Conservation (phyloP, 2,329 filamentous ascomycete species). For the Cercospora sojina region DNA sequence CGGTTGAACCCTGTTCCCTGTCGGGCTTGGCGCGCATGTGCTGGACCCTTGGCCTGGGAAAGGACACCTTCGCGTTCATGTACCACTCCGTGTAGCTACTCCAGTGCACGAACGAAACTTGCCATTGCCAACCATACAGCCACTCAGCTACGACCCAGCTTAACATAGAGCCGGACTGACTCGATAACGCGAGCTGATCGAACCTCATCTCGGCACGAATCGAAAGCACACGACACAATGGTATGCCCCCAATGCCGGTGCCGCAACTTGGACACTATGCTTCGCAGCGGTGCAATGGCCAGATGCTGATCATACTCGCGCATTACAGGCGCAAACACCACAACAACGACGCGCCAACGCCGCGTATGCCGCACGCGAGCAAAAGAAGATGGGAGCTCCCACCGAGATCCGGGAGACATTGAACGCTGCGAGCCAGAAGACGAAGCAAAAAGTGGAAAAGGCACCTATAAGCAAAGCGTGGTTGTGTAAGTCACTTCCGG, state of each 20-base stretch:
- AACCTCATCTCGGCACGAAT: neutral
- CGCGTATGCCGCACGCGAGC: constrained; percentile 72
- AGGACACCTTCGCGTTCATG: constrained; percentile 12
- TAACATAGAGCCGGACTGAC: neutral
- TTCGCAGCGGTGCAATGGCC: neutral
- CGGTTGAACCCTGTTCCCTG: constrained; percentile 4
- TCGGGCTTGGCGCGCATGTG: constrained; percentile 7
- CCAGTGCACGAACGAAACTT: neutral
- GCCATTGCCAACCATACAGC: neutral
- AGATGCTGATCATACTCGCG: neutral
- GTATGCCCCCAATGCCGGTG: neutral
- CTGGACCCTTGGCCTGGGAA: constrained; percentile 1
- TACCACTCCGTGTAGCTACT: neutral
- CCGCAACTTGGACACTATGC: neutral
- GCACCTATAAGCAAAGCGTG: constrained; percentile 56
- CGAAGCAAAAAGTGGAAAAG: constrained; percentile 35
- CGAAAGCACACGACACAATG: constrained; percentile 11
- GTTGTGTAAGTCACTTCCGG: constrained; percentile 64
- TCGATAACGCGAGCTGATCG: neutral
- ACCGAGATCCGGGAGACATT: constrained; percentile 40
- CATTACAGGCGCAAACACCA: constrained; percentile 69
- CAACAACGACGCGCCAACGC: constrained; percentile 78
- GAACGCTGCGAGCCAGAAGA: constrained; percentile 51
- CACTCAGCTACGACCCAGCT: neutral
- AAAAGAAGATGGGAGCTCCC: constrained; percentile 70